phyloP scores from a whole-genome alignment of 257 asterid genomes.

The Przewalskia tangutica region DNA sequence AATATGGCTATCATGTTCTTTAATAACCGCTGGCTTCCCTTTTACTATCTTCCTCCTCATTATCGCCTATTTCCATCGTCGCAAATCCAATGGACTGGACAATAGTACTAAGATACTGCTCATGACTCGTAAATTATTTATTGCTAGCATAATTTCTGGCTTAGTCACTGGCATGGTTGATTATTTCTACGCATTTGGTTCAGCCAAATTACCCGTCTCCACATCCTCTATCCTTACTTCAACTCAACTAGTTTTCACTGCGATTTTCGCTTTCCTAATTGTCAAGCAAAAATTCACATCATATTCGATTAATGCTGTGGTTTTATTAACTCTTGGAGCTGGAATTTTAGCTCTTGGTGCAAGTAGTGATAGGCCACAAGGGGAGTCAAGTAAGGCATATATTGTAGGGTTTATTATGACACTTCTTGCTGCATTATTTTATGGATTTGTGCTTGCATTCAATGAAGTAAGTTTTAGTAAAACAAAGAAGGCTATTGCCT shows the following conservation, averaged over 20 bases:
- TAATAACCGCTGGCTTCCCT: conserved; percentile 14
- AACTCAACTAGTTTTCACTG: conserved; percentile 14
- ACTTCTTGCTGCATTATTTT: conserved; percentile 3
- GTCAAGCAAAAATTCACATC: conserved; percentile 18
- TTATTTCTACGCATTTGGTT: conserved; percentile 3
- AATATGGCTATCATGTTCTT: conserved; percentile 9
- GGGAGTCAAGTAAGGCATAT: conserved; percentile 4
- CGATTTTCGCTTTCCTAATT: conserved; percentile 13
- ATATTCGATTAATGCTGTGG: conserved; percentile 7
- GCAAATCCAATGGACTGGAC: not conserved
- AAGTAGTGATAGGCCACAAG: conserved; percentile 12
- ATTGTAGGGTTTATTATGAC: conserved; percentile 13
- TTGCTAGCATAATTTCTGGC: conserved; percentile 1
- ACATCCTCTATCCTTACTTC: conserved; percentile 1
- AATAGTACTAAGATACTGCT: not conserved
- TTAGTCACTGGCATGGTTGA: not conserved
- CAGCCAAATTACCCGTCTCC: conserved; percentile 12
- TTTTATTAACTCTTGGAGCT: conserved; percentile 8
- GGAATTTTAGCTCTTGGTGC: conserved; percentile 9
- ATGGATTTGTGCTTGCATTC: conserved; percentile 11
- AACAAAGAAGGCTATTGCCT: conserved; percentile 6
- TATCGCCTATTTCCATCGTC: conserved; percentile 4
- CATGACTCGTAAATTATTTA: not conserved
- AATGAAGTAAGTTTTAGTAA: conserved; percentile 11
- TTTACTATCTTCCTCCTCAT: conserved; percentile 9